phyloP scores from a whole-genome alignment of 352 stramenopile species.

The Phytophthora hybrid region DNA sequence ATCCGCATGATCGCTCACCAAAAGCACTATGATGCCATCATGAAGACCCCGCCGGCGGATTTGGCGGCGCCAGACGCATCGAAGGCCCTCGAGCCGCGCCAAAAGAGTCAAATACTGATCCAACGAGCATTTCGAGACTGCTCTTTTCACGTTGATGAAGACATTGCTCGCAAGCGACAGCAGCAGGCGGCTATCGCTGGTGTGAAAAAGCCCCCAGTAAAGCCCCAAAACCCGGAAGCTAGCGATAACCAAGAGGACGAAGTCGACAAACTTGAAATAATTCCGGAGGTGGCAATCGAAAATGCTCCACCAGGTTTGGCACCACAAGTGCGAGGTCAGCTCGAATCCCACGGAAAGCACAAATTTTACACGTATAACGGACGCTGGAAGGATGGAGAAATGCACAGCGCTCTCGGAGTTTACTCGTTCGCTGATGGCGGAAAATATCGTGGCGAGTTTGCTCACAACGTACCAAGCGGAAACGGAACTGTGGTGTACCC shows the following conservation, averaged over 20 bases:
- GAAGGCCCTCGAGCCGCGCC: slow-evolving; percentile 42
- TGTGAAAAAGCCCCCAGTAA: slow-evolving; percentile 29
- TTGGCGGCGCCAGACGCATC: slow-evolving; percentile 14
- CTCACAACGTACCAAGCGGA: slow-evolving; percentile 48
- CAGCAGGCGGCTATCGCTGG: slow-evolving; percentile 20
- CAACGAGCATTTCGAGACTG: slow-evolving; percentile 74
- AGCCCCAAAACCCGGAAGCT: slow-evolving; percentile 25
- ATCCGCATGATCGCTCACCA: slow-evolving; percentile 67
- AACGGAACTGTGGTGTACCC: slow-evolving; percentile 67
- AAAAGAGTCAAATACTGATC: slow-evolving; percentile 69
- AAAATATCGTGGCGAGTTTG: slow-evolving; percentile 72
- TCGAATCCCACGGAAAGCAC: slow-evolving; percentile 77
- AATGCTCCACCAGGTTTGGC: slow-evolving; percentile 64
- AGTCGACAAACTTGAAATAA: slow-evolving; percentile 60
- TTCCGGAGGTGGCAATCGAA: slow-evolving; percentile 44
- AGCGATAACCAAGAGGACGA: slow-evolving; percentile 52
- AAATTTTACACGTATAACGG: slow-evolving; percentile 73
- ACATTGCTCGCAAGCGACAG: slow-evolving; percentile 30
- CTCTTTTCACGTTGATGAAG: slow-evolving; percentile 63
- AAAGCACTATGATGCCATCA: slow-evolving; percentile 50
- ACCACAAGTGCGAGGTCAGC: slow-evolving; percentile 60
- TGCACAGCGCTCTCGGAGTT: slow-evolving; percentile 68
- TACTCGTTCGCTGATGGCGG: slow-evolving; percentile 78
- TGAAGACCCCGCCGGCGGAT: slow-evolving; percentile 32
- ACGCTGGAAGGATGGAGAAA: slow-evolving; percentile 74